Evolutionary conservation across 176 grass and related monocot species (phyloP).

Genomic region (Oryza australiensis): DNA sequence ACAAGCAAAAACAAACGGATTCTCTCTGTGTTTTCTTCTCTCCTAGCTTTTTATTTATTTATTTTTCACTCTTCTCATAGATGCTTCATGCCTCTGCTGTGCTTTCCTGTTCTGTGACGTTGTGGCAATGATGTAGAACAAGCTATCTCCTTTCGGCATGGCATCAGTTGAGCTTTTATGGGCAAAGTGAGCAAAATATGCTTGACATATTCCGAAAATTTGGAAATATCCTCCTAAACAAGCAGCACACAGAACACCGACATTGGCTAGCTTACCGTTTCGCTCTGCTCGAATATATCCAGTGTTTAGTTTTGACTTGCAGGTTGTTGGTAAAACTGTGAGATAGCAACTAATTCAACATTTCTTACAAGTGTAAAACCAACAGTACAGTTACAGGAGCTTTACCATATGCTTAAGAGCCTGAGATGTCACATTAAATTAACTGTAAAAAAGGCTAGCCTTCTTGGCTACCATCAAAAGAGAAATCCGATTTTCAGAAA

Average conservation of each 20-base stretch:
- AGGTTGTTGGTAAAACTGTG: background rate
- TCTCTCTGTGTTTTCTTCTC: background rate
- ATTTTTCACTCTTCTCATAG: background rate
- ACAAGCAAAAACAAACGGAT: slow-evolving; percentile 25
- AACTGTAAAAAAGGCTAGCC: background rate
- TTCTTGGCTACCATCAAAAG: background rate
- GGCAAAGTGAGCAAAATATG: slow-evolving; percentile 9
- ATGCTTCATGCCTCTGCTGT: slow-evolving; percentile 14
- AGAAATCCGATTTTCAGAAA: background rate
- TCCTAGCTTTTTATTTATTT: background rate
- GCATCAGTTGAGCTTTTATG: background rate
- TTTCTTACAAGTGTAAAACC: background rate
- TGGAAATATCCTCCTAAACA: background rate
- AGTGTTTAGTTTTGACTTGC: background rate
- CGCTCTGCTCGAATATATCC: background rate
- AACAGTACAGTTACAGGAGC: no score
- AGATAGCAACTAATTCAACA: background rate
- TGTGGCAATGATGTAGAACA: background rate
- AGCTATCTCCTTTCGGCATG: background rate
- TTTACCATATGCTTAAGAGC: background rate
- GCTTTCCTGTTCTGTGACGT: background rate
- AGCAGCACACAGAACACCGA: background rate
- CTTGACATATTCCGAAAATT: background rate
- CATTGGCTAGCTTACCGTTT: background rate
- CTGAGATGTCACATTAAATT: background rate